Evolutionary conservation across 768 basidiomycete species (phyloP), one percentile per base, ranked within the genome.

Genomic region (Calvatia gigantea): DNA sequence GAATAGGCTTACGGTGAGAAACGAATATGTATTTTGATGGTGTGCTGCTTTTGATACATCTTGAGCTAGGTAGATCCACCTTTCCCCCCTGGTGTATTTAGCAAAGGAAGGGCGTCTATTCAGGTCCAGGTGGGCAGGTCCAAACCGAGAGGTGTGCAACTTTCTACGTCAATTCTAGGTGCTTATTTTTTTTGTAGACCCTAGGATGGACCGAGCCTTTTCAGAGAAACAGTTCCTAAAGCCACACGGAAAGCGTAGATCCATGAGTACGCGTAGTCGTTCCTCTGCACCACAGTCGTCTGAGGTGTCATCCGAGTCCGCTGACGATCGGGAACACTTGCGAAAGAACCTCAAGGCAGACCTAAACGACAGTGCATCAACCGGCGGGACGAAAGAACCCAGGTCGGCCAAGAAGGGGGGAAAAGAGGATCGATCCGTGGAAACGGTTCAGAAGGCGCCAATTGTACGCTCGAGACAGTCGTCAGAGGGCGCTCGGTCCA

Each of bases 81-180:
- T 4, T 58, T 69, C n/a, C 54, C 60, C 6, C 70, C 63, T 25
- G 87, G 87, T 1, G 81, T 87, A 1, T 87, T 87, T 60, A 77
- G 72, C 60, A 86, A 81, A 67, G 87, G 87, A 1, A 86, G 76
- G 61, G 82, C 84, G 14, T 89, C 87, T 0, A 62, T 63, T 5
- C 77, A 74, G 55, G 68, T 75, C 3, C 61, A 65, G 47, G 54
- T 63, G 9, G 57, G 60, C 64, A 43, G 64, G 64, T 28, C 60
- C 60, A 54, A 61, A 49, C 69, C 65, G 54, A 68, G 64, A 67
- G 67, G 74, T 54, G 38, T 31, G 43, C 9, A 43, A 14, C 23
- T 55, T 32, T 43, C 17, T 51, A 47, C 19, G 33, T 17, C 28
- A 1, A 37, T 6, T 21, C 21, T 6, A 33, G 4, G 28, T 23